These are phyloP conservation scores for Mycena haematopus DNA, from an alignment of 768 basidiomycete species.

Conservation along the genomic window DNA sequence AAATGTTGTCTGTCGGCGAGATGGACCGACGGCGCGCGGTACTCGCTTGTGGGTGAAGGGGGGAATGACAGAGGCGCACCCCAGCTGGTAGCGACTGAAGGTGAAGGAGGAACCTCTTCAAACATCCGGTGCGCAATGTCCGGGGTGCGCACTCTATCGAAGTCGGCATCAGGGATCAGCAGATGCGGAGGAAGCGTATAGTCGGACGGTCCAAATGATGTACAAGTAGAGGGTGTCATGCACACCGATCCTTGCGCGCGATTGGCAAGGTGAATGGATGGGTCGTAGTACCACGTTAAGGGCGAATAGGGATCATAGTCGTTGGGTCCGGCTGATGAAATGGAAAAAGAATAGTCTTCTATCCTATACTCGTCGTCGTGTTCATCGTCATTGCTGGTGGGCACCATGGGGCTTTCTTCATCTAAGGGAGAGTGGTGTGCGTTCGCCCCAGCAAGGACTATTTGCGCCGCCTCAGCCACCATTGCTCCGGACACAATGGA, in stretches of 20 bases:
- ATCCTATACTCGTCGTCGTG: slow-evolving; percentile 55
- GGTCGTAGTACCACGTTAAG: slow-evolving; percentile 44
- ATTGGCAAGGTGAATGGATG: slow-evolving; percentile 63
- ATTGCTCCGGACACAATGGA: slow-evolving; percentile 52
- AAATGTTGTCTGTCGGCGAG: slow-evolving; percentile 50
- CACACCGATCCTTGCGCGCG: slow-evolving; percentile 63
- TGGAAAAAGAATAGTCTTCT: slow-evolving; percentile 74
- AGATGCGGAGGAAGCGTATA: slow-evolving; percentile 48
- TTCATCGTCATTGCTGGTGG: slow-evolving; percentile 31
- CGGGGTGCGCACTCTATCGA: slow-evolving; percentile 53
- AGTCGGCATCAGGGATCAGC: slow-evolving; percentile 35
- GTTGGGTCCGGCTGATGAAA: slow-evolving; percentile 70
- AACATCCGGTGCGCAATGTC: slow-evolving; percentile 64
- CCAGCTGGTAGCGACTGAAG: slow-evolving; percentile 55
- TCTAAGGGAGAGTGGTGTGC: slow-evolving; percentile 51
- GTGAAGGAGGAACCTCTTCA: slow-evolving; percentile 60
- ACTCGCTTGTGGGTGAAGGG: slow-evolving; percentile 36
- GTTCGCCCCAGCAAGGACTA: slow-evolving; percentile 57
- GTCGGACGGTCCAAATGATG: slow-evolving; percentile 63
- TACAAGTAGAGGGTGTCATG: slow-evolving; percentile 58
- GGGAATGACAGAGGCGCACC: slow-evolving; percentile 47
- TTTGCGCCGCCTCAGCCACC: slow-evolving; percentile 46
- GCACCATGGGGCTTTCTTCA: slow-evolving; percentile 37
- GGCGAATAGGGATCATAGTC: slow-evolving; percentile 49
- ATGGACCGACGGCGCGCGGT: slow-evolving; percentile 51